A percentile compares a stretch with the other conserved stretches of the same genome.
Evolutionary conservation across 352 stramenopile species (phyloP).

Genomic region (Globisporangium barbulae): DNA sequence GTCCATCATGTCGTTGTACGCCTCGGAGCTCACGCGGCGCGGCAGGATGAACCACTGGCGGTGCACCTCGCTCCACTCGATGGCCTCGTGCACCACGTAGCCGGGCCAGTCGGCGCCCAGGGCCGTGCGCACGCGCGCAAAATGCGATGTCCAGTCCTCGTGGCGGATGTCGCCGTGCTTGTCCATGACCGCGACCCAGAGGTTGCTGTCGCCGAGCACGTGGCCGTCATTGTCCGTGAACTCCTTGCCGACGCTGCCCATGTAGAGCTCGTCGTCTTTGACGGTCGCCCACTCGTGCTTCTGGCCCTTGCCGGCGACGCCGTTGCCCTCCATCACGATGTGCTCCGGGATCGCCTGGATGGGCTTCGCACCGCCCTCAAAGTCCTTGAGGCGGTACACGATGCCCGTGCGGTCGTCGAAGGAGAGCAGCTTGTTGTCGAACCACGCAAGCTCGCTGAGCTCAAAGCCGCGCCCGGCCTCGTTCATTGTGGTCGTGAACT

Average conservation of each 20-base stretch:
- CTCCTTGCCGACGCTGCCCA: slow-evolving; percentile 96
- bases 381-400: slow-evolving; percentile 96
- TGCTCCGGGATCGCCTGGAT: slow-evolving; percentile 91
- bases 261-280: slow-evolving; percentile 97
- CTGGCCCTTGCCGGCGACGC: slow-evolving; percentile 96
- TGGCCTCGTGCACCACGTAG: slow-evolving; percentile 98
- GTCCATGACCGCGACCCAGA: slow-evolving; percentile 95
- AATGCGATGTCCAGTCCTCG: slow-evolving; percentile 94
- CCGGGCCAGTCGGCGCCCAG: slow-evolving; percentile 88
- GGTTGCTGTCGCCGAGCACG: slow-evolving; percentile 95
- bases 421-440: slow-evolving; percentile 87
- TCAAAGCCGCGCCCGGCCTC: slow-evolving; percentile 96
- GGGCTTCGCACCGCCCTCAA: slow-evolving; percentile 54
- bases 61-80: slow-evolving; percentile 93
- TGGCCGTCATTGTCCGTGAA: slow-evolving; percentile 90
- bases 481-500: slow-evolving; percentile 87
- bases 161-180: slow-evolving; percentile 73
- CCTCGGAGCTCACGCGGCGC: slow-evolving; percentile 91
- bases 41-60: slow-evolving; percentile 98
- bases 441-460: slow-evolving; percentile 92
- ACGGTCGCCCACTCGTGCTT: slow-evolving; percentile 99
- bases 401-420: slow-evolving; percentile 99
- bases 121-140: slow-evolving; percentile 90
- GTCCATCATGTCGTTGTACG: slow-evolving; percentile 96
- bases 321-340: slow-evolving; percentile 97